Evolutionary conservation across 495 filamentous ascomycete species (phyloP), one percentile per base, ranked within the genome.

Genomic region (Baudoinia panamericana): DNA sequence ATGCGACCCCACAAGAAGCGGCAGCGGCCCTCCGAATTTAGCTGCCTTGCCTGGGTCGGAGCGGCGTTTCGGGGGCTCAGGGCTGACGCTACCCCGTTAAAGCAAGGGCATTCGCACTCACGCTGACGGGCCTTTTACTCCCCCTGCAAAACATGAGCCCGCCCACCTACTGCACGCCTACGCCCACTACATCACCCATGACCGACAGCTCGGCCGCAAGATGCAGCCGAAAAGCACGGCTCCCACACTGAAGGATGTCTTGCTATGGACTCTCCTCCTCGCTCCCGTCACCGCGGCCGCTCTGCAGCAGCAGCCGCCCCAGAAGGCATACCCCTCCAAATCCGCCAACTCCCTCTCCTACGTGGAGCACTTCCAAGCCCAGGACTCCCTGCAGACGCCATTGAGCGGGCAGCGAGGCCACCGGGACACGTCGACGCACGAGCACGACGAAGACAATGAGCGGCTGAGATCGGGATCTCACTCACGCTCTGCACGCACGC

Each of bases 181-280:
- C 34, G 26, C 18, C 23, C 22, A 25, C 16, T 37, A 19, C 15
- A n/a, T n/a, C 13, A 37, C 22, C 81, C 80, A 56, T 80, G 84
- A 4, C 84, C 70, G 51, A 72, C 82, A 11, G 12, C 11, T 13
- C 20, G 48, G 42, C n/a, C n/a, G n/a, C 46, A 43, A 46, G 10
- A 51, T 51, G 48, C 36, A 46, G 28, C 38, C 46, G 45, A 19
- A n/a, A 26, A 44, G 19, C n/a, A 44, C 12, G 7, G 19, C 35
- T 23, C 30, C 39, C 17, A 18, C 20, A 20, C 28, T 50, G 15
- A 46, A 42, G 29, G 31, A 51, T 18, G 10, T 46, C 17, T 23
- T 51, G 13, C 29, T 30, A 10, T 47, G 48, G 37, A 47, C 31
- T 20, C 46, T 61, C 25, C 38, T 61, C 20, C 37, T 59, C 36